phyloP scores from a whole-genome alignment of 2,329 filamentous ascomycete species.

The Niveomyces coronatus region DNA sequence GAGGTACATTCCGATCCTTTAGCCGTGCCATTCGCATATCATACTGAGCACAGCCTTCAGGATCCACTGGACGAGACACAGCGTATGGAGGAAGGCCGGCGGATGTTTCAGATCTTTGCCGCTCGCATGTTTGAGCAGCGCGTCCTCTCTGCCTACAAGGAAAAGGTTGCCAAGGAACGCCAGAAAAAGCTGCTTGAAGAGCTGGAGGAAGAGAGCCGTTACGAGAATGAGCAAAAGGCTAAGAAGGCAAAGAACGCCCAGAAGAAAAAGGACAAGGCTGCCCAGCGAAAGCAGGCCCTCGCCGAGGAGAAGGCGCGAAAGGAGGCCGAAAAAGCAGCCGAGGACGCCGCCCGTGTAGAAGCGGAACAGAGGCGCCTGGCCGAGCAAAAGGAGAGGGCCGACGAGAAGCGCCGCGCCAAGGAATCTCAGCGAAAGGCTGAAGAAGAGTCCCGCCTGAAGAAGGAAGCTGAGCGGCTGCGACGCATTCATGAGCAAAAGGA shows the following conservation, averaged over 20 bases:
- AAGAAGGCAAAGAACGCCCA: conserved; percentile 92
- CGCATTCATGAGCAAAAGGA: conserved; percentile 77
- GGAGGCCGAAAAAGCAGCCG: conserved; percentile 81
- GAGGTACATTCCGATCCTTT: conserved; percentile 49
- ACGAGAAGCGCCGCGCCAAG: conserved; percentile 85
- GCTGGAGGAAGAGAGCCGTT: conserved; percentile 71
- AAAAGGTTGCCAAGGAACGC: conserved; percentile 89
- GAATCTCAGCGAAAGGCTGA: conserved; percentile 84
- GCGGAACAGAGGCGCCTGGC: conserved; percentile 70
- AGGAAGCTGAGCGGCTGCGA: conserved; percentile 75
- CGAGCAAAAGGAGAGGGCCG: conserved; percentile 70
- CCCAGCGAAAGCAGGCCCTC: conserved; percentile 74
- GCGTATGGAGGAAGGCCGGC: conserved; percentile 94
- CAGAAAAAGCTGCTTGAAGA: conserved; percentile 87
- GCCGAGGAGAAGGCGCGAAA: conserved; percentile 85
- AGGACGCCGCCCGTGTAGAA: conserved; percentile 67
- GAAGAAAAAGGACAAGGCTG: conserved; percentile 90
- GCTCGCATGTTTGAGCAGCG: conserved; percentile 98
- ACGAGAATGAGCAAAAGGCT: conserved; percentile 69
- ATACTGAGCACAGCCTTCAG: conserved; percentile 47
- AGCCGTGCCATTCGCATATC: conserved; percentile 28
- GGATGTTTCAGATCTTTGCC: conserved; percentile 99
- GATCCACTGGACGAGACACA: conserved; percentile 96
- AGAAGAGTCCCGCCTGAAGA: conserved; percentile 76
- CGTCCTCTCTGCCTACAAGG: conserved; percentile 91